These are phyloP conservation scores for Paramecium sonneborni DNA, from an alignment of 73 alveolate species.

Conservation along the genomic window DNA sequence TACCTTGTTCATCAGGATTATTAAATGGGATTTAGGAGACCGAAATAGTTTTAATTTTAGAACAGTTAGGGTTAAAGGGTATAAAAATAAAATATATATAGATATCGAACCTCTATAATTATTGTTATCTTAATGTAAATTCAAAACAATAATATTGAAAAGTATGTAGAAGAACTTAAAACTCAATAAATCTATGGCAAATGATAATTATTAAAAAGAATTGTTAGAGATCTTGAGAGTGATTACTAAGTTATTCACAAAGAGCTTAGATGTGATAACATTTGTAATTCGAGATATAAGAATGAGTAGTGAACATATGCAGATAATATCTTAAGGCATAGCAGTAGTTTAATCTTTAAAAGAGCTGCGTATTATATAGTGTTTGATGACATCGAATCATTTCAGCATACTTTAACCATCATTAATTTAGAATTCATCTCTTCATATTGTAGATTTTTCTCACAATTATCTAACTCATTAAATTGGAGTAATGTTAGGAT, in stretches of 20 bases:
- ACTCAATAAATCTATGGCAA: background rate
- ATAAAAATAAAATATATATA: background rate
- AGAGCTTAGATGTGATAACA: background rate
- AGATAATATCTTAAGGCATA: slow-evolving; percentile 22
- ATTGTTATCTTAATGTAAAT: background rate
- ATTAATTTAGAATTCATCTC: slow-evolving; percentile 9
- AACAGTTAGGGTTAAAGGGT: background rate
- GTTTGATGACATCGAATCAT: slow-evolving; percentile 15
- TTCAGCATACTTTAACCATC: slow-evolving; percentile 4
- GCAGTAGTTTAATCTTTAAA: slow-evolving; percentile 18
- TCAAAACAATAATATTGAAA: background rate
- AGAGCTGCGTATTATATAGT: background rate
- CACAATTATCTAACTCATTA: background rate
- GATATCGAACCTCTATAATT: slow-evolving; percentile 5
- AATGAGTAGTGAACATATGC: slow-evolving; percentile 12
- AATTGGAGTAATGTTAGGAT: background rate
- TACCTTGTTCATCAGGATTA: background rate
- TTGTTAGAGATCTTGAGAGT: slow-evolving; percentile 1
- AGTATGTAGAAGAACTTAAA: slow-evolving; percentile 31
- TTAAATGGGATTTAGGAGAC: background rate
- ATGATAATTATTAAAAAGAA: background rate
- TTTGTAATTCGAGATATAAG: background rate
- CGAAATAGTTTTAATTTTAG: slow-evolving; percentile 6
- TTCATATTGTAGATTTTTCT: slow-evolving; percentile 10
- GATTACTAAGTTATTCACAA: slow-evolving; percentile 4